These are phyloP conservation scores for Malus fusca DNA, from an alignment of 306 rosid genomes.

Conservation along the genomic window DNA sequence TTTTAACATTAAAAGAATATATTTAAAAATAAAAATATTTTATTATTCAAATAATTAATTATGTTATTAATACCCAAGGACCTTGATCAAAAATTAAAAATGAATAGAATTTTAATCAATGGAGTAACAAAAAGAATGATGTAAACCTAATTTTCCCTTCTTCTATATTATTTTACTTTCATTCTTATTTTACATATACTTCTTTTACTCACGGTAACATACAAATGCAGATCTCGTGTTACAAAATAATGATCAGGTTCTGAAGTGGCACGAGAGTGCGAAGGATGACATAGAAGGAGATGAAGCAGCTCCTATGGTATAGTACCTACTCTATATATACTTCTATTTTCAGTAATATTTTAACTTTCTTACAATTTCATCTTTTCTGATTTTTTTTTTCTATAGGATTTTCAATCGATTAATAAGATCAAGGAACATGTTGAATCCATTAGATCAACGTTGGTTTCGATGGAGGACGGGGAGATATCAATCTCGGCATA, in stretches of 20 bases:
- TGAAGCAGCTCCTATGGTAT: slow-evolving; percentile 34
- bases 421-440: slow-evolving; percentile 40
- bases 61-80: no score
- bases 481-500: slow-evolving; percentile 71
- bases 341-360: not conserved
- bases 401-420: slow-evolving; percentile 12
- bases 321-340: not conserved
- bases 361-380: slow-evolving; percentile 1
- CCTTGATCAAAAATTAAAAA: no score
- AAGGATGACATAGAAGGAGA: slow-evolving; percentile 47
- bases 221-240: slow-evolving; percentile 25
- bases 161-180: not conserved
- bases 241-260: slow-evolving; percentile 45
- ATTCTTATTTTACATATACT: not conserved
- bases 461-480: slow-evolving; percentile 66
- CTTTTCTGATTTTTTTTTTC: not conserved
- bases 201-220: slow-evolving; percentile 2
- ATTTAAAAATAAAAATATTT: no score
- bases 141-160: no score
- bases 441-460: slow-evolving; percentile 33
- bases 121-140: no score
- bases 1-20: no score
- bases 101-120: no score
- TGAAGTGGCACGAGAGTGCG: slow-evolving; percentile 60
- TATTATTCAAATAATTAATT: no score